Conservation (phyloP, 108 stramenopile genomes). For the Bacterosira constricta region DNA sequence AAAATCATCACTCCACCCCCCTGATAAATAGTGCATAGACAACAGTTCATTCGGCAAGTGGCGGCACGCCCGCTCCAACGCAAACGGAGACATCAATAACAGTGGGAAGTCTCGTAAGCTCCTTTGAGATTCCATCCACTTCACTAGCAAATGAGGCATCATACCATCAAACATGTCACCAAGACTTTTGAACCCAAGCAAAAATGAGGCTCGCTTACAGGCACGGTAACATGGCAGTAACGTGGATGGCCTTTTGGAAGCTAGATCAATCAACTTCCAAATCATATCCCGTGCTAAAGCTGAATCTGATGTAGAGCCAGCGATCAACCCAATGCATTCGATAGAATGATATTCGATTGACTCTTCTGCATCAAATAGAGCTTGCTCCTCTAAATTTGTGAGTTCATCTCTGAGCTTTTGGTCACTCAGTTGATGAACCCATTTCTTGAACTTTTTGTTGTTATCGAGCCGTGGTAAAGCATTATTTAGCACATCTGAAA, state of each 20-base stretch:
- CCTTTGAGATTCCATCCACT: constrained; percentile 48
- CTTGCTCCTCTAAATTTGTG: constrained; percentile 44
- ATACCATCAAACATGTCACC: constrained; percentile 50
- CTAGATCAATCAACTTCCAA: constrained; percentile 57
- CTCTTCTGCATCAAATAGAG: constrained; percentile 43
- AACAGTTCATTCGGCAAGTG: constrained; percentile 38
- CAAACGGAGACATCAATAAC: constrained; percentile 57
- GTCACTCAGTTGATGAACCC: constrained; percentile 30
- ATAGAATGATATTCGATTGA: constrained; percentile 60
- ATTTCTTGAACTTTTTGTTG: constrained; percentile 37
- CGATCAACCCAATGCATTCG: constrained; percentile 57
- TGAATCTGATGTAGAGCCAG: constrained; percentile 45
- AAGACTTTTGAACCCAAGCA: constrained; percentile 50
- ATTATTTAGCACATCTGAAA: constrained; percentile 24
- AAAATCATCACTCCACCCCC: constrained; percentile 40
- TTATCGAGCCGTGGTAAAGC: constrained; percentile 28
- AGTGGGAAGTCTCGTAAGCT: constrained; percentile 48
- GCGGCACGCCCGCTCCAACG: constrained; percentile 17
- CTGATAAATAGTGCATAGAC: constrained; percentile 17
- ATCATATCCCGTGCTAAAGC: constrained; percentile 40
- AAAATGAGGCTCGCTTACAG: constrained; percentile 55
- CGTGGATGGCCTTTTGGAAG: constrained; percentile 39
- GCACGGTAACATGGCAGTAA: constrained; percentile 58
- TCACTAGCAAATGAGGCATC: constrained; percentile 48
- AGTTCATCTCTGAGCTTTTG: constrained; percentile 42